Evolutionary conservation across 129 eudicot genomes (phyloP), one percentile per base, ranked within the genome.

Genomic region (Flaveria robusta): DNA sequence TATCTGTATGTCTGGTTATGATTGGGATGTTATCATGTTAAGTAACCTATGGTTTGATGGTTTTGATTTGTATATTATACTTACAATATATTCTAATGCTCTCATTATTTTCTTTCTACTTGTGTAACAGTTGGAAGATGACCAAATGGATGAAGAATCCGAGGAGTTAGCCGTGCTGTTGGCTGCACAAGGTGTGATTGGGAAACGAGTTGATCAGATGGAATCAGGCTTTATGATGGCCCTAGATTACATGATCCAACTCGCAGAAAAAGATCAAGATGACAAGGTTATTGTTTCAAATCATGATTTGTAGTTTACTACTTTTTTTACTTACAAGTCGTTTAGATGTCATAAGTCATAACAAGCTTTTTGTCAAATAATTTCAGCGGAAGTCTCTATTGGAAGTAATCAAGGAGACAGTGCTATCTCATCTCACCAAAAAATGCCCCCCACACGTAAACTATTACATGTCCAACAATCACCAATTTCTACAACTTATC

Each of bases 181-280:
- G 86, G 97, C 96, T 77, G 99, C 97, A n/a, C 98, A 94, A 77
- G 98, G 97, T 75, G 98, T 94, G 54, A 94, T 94, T 7, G 98
- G 98, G 60, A 94, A 94, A 91, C 89, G 98, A 77, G 98, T 91
- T 75, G 97, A 94, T 86, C 76, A 94, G 79, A 94, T 94, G 98
- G 97, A 94, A 75, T 74, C 98, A 0, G 96, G 97, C 64, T 91
- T 94, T 78, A 94, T 94, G 96, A 91, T 91, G 97, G 98, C 98
- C 74, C 86, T 94, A 42, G 98, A 94, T 87, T 91, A 88, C 86
- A 94, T 94, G 99, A 94, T 94, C 77, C 85, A 87, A 68, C 82
- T 77, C 27, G 97, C 99, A 70, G 97, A 87, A 54, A 89, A 87
- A 45, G 99, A 91, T 70, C 66, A 91, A 16, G 99, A 91, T 71